Base-by-base conservation (phyloP, 129 eudicot species). In the Flaveria ramosissima region DNA sequence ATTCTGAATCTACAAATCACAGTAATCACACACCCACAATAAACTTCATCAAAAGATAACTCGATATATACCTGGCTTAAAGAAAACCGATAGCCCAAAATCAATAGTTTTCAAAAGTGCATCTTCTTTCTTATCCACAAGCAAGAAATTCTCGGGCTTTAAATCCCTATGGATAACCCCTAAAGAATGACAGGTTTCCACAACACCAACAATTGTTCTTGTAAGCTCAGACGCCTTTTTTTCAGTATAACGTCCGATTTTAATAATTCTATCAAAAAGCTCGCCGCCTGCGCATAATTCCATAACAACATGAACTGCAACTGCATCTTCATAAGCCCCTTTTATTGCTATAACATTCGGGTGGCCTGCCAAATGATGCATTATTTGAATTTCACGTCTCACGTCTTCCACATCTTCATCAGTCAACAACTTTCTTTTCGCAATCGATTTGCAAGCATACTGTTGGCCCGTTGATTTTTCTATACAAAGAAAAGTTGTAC, bases 361-460 rank as follows among this genome's bases (percentile, higher is more conserved):
- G 78, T 92, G 89, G 72, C 96, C 98, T 1, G 90, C 88, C 64
- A 92, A 84, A 64, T 92, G 98, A 78, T 92, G 98, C 98, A 92
- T 92, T 84, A 92, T 92, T 85, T 92, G 98, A 86, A 92, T 88
- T 61, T 92, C 98, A 85, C 96, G 83, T 81, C 98, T 88, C 53
- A 92, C 98, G 82, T 92, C 98, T 81, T 92, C 98, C 9, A 92
- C 98, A 63, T 92, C 98, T 20, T 92, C 98, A 11, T 90, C 92
- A 2, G 92, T 88, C 83, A 92, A 78, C 72, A 92, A 66, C 86
- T 92, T 92, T 81, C 98, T 83, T 80, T 92, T 92, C 3, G 98
- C 98, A 70, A 92, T 92, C 13, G 98, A 92, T 82, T 92, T 92
- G 85, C 98, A 92, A 16, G 98, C 98, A 24, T 83, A 92, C 57